Evolutionary conservation across 768 basidiomycete species (phyloP), one percentile per base, ranked within the genome.

Genomic region (Mrakia frigida): DNA sequence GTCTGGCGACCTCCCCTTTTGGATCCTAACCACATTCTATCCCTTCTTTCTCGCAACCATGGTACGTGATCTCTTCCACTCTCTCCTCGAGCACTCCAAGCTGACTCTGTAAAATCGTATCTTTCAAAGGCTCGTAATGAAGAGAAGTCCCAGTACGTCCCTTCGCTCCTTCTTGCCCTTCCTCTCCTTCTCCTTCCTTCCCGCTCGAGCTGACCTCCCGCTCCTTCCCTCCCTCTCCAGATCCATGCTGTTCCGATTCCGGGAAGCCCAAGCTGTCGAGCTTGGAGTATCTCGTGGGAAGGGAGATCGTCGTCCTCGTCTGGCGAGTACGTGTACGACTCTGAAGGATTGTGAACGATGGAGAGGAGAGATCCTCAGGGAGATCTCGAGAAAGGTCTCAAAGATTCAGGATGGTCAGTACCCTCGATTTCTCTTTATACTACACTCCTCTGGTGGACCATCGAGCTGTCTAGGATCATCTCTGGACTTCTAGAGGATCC

Each of bases 241-340:
- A 78, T 93, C 91, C 25, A 94, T 93, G 91, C 87, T 93, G 41
- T 93, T 93, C 82, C 92, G 94, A 76, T 98, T 99, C 85, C 91
- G 96, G 74, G 94, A 98, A 85, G 92, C 93, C 63, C 96, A 99
- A 82, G 94, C 93, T 0, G 91, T 92, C 46, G 95, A 98, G 86
- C 90, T 98, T 80, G 95, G 96, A 52, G 88, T 99, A 33, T 91
- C 91, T 46, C 90, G 91, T 23, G 75, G 81, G 16, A 88, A 92
- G 65, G 86, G 85, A 14, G 95, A 95, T 83, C 88, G 90, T n/a
- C 86, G 95, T 53, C 96, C 94, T 61, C 88, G 91, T 73, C 92
- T 98, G 91, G 94, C 96, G 16, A 91, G 90, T 79, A 88, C 89
- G 18, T 95, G 94, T 82, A 95, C 95, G 84, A 94, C 91, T 81